phyloP scores from a whole-genome alignment of 2,329 filamentous ascomycete genomes.

The Botrytis sinoallii region DNA sequence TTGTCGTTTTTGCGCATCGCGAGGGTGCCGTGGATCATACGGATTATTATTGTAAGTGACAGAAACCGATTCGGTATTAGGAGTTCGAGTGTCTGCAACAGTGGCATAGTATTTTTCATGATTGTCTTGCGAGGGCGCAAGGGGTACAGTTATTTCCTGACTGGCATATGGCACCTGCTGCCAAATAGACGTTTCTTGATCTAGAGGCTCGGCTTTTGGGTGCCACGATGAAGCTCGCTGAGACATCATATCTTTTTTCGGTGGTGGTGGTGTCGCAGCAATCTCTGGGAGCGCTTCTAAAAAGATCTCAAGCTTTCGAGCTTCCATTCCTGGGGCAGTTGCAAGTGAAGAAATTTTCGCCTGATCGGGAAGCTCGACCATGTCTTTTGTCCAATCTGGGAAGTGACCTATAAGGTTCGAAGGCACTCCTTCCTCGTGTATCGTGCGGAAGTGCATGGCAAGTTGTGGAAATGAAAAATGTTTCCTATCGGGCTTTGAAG shows the following conservation, averaged over 20 bases:
- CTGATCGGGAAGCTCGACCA: slow-evolving; percentile 57
- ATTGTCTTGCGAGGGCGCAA: slow-evolving; percentile 35
- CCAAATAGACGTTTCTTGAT: not conserved
- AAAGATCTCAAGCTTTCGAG: slow-evolving; percentile 51
- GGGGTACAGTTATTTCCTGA: slow-evolving; percentile 21
- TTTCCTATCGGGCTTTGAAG: slow-evolving; percentile 37
- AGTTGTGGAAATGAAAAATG: slow-evolving; percentile 58
- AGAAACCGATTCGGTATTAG: slow-evolving; percentile 21
- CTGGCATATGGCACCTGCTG: slow-evolving; percentile 17
- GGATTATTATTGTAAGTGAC: slow-evolving; percentile 26
- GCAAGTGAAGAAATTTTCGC: slow-evolving; percentile 48
- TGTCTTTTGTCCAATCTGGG: slow-evolving; percentile 56
- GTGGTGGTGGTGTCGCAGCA: slow-evolving; percentile 29
- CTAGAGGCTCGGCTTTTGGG: slow-evolving; percentile 6
- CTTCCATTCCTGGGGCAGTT: slow-evolving; percentile 54
- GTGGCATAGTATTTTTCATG: slow-evolving; percentile 35
- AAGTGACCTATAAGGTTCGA: slow-evolving; percentile 34
- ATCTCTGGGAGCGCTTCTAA: slow-evolving; percentile 49
- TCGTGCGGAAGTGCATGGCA: slow-evolving; percentile 54
- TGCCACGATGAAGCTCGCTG: slow-evolving; percentile 4
- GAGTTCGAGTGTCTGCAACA: slow-evolving; percentile 19
- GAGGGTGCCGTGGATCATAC: slow-evolving; percentile 33
- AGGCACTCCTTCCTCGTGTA: slow-evolving; percentile 35
- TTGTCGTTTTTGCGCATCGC: slow-evolving; percentile 23
- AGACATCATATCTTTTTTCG: not conserved